Base-by-base conservation (phyloP, 805 yeast species). In the Kodamaea restingae region DNA sequence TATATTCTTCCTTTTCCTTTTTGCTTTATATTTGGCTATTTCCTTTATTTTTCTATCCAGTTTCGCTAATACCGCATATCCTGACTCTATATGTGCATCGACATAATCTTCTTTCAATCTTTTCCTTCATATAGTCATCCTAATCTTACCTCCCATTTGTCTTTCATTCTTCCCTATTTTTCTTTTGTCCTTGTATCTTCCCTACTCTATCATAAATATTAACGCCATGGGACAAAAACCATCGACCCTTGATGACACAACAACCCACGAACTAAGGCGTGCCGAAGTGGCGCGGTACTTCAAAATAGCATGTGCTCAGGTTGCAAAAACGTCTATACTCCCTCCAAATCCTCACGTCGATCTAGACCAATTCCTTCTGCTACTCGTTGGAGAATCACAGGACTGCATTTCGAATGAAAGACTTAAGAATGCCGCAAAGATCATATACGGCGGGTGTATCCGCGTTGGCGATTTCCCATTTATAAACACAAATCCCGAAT, bases 221-320 rank as follows among this genome's bases (percentile, higher is more conserved):
- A n/a, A n/a, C n/a, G n/a, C n/a, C 12, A 52, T 53, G 56, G 58
- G 56, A 29, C 55, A 47, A 30, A 15, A 42, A 4, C 22, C 49
- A 7, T 51, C 56, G 7, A 21, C 20, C 11, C 18, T 14, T 20
- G 22, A 20, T 8, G 22, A 20, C 24, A 28, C 26, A 8, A 32
- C 27, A 12, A 31, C 21, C 18, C 36, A 35, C 36, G 50, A 42
- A 43, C 50, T 48, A 46, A 35, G 57, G 18, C 51, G 54, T 31
- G 38, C 41, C 6, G 50, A 61, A 28, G 18, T 58, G 4, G 27
- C 38, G 2, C 46, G 49, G n/a, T 38, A 49, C 27, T 61, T 60
- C 40, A 49, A 42, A 18, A 32, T 40, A 3, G 38, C 51, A 32
- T 49, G 54, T 28, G 32, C 49, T 11, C 25, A 42, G 29, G 45